Base-by-base conservation (phyloP, 306 rosid genomes). In the Trichosanthes truncata region DNA sequence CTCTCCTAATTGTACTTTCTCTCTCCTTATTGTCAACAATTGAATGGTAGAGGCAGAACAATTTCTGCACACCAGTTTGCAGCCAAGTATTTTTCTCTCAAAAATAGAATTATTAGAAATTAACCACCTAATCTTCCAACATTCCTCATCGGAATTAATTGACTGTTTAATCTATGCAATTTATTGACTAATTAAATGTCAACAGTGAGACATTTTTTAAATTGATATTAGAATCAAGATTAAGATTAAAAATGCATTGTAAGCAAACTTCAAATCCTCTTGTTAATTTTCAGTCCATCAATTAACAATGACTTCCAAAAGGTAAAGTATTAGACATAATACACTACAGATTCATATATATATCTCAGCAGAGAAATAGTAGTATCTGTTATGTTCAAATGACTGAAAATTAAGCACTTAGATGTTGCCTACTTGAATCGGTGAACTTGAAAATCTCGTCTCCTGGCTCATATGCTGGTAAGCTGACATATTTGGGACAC, bases 401-500 rank as follows among this genome's bases (percentile, higher is more conserved):
- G 46, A 43, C 12, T 23, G 29, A 68, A 69, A 14, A 17, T 73
- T 48, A 73, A 74, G 43, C 78, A 74, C 43, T 49, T 31, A 9
- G 15, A 74, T 41, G 0, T 38, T 74, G 61, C 59, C 14, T 15
- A 29, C 60, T 74, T 17, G 78, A 49, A 29, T 74, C 26, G 5
- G 41, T 0, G 15, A 29, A 29, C 23, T 48, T 4, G 17, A 74
- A 59, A 79, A 80, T 74, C 86, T 84, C 84, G 90, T 92, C 88
- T 3, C 5, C 56, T 15, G 96, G 81, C 38, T 31, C 80, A 75
- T 68, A 62, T 78, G 82, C 85, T 38, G 99, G 99, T 87, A 95
- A 81, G 88, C 90, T 86, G 75, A 95, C 84, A 59, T 90, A 95
- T 65, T 6, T 46, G 57, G 99, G 99, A 80, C 99, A 95, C 18